These are phyloP conservation scores for Physcomitrium patens DNA, from an alignment of 225 moss, liverwort and hornwort species.

Conservation along the genomic window DNA sequence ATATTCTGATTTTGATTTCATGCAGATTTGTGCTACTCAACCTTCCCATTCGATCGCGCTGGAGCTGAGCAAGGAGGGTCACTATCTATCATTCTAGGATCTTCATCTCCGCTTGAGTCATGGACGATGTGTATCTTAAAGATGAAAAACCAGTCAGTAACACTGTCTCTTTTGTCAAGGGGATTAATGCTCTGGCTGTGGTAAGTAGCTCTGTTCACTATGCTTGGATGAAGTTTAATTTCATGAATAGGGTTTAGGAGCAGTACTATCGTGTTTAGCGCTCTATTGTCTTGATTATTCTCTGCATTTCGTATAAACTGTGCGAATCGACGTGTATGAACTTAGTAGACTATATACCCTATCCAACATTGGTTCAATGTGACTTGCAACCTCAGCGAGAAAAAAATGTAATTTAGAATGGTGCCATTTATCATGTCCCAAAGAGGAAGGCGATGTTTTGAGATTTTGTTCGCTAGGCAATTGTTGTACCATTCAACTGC, in stretches of 20 bases:
- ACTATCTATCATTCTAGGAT: not conserved
- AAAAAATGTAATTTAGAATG: too few species aligned
- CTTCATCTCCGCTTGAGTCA: conserved; percentile 13
- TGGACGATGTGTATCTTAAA: conserved; percentile 48
- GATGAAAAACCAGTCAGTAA: conserved; percentile 27
- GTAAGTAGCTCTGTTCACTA: conserved; percentile 27
- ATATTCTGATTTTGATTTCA: conserved; percentile 7
- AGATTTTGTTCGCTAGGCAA: not conserved
- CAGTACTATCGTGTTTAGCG: not conserved
- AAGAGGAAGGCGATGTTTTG: too few species aligned
- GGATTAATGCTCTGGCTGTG: conserved; percentile 43
- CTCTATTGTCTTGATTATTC: not conserved
- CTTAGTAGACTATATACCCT: too few species aligned
- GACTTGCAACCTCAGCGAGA: too few species aligned
- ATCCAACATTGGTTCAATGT: too few species aligned
- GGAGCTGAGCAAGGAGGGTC: not conserved
- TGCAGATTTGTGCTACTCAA: conserved; percentile 20
- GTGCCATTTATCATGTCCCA: too few species aligned
- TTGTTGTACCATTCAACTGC: too few species aligned
- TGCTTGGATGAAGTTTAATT: not conserved
- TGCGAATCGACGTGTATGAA: too few species aligned
- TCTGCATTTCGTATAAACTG: too few species aligned
- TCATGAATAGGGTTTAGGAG: not conserved
- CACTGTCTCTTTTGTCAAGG: conserved; percentile 31
- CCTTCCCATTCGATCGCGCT: not conserved